These are phyloP conservation scores for Xylaria sp. DNA, from an alignment of 2,329 filamentous ascomycete genomes.

Conservation along the genomic window DNA sequence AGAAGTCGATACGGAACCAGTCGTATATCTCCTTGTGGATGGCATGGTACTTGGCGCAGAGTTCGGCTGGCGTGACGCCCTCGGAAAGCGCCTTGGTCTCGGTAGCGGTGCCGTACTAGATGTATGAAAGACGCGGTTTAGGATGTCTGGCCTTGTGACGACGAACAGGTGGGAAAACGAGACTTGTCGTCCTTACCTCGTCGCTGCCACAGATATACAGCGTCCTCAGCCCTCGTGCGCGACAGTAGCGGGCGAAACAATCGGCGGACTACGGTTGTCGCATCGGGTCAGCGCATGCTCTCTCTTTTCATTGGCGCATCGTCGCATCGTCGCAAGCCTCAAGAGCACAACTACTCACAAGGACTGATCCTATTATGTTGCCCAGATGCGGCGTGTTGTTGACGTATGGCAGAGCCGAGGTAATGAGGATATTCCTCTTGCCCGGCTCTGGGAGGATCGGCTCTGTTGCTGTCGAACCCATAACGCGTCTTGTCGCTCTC, in stretches of 20 bases:
- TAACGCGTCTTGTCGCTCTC: slow-evolving; percentile 11
- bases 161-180: neutral
- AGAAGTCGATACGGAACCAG: slow-evolving; percentile 76
- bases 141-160: neutral
- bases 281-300: neutral
- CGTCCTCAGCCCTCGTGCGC: slow-evolving; percentile 80
- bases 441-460: slow-evolving; percentile 73
- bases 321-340: neutral
- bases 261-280: slow-evolving; percentile 67
- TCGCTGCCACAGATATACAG: slow-evolving; percentile 90
- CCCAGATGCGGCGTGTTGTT: slow-evolving; percentile 85
- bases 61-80: slow-evolving; percentile 80
- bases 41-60: slow-evolving; percentile 93
- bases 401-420: slow-evolving; percentile 50
- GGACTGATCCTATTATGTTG: slow-evolving; percentile 87
- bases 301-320: neutral
- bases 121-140: neutral
- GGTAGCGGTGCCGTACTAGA: slow-evolving; percentile 86
- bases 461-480: slow-evolving; percentile 35
- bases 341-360: slow-evolving; percentile 52
- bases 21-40: slow-evolving; percentile 89
- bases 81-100: slow-evolving; percentile 96
- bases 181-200: slow-evolving; percentile 58
- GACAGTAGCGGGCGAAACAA: slow-evolving; percentile 84
- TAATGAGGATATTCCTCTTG: slow-evolving; percentile 89